Evolutionary conservation across 306 rosid species (phyloP).

Genomic region (Ochetophila trinervis): DNA sequence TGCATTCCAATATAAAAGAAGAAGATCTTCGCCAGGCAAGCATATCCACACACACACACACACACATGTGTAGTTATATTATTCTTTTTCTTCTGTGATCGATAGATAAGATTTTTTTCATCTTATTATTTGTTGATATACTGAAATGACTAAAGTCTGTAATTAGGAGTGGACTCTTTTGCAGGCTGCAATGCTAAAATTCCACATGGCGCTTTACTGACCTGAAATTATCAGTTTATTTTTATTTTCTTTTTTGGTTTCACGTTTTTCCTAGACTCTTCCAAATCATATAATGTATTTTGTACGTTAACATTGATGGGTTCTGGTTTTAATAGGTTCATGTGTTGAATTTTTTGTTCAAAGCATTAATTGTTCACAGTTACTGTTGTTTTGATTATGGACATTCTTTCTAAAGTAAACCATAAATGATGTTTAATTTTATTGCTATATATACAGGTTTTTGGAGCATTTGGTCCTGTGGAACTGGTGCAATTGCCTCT

Average conservation of each 20-base stretch:
- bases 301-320: not conserved
- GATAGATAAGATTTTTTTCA: not conserved
- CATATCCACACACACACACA: too few relatives aligned
- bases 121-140: not conserved
- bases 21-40: conserved; percentile 83
- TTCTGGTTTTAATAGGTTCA: not conserved
- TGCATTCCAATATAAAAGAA: conserved; percentile 80
- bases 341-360: not conserved
- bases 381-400: not conserved
- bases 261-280: too few relatives aligned
- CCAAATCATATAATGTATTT: too few relatives aligned
- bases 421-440: conserved; percentile 16
- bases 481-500: conserved; percentile 93
- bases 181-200: not conserved
- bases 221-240: too few relatives aligned
- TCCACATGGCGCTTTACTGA: too few relatives aligned
- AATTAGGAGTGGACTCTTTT: not conserved
- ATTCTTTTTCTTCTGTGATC: not conserved
- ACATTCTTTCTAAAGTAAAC: conserved; percentile 7
- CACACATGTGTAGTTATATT: too few relatives aligned
- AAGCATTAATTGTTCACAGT: not conserved
- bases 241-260: too few relatives aligned
- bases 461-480: conserved; percentile 95
- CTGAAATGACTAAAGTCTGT: not conserved
- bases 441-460: conserved; percentile 52